phyloP scores from a whole-genome alignment of 2,329 filamentous ascomycete genomes.

The Alternaria viburni region DNA sequence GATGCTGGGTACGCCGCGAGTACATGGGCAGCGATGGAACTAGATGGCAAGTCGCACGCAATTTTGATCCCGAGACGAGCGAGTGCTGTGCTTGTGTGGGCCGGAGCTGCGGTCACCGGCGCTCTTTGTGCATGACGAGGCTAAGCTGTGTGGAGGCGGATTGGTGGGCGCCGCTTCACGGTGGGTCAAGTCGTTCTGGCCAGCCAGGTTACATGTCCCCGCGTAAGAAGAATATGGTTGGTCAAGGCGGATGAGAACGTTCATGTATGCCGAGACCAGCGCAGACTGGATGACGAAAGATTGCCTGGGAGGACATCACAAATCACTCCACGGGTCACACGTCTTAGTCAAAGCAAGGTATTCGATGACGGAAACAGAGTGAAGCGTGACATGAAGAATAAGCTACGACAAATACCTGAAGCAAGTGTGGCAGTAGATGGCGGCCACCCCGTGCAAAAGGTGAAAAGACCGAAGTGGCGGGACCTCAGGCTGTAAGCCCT shows the following conservation, averaged over 20 bases:
- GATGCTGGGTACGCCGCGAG: conserved; percentile 48
- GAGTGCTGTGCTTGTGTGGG: conserved; percentile 46
- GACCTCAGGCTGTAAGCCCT: conserved; percentile 20
- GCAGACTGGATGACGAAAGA: conserved; percentile 5
- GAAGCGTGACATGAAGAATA: not conserved
- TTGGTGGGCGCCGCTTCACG: conserved; percentile 27
- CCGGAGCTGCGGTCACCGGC: conserved; percentile 39
- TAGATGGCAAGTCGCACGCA: conserved; percentile 43
- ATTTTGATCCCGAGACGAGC: conserved; percentile 49
- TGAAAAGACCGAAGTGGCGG: conserved; percentile 22
- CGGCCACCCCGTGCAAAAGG: not conserved
- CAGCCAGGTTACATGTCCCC: conserved; percentile 34
- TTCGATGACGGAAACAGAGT: not conserved
- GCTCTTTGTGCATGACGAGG: conserved; percentile 26
- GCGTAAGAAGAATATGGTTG: conserved; percentile 29
- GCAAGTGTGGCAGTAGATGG: not conserved
- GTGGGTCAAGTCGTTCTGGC: conserved; percentile 33
- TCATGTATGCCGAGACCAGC: conserved; percentile 20
- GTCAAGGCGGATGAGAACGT: conserved; percentile 17
- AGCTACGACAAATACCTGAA: not conserved
- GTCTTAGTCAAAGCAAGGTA: not conserved
- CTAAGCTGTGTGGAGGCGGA: conserved; percentile 25
- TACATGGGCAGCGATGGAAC: conserved; percentile 41
- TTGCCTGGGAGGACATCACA: not conserved
- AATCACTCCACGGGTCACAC: not conserved